phyloP scores from a whole-genome alignment of 768 basidiomycete genomes.

The Tricholomella constricta region DNA sequence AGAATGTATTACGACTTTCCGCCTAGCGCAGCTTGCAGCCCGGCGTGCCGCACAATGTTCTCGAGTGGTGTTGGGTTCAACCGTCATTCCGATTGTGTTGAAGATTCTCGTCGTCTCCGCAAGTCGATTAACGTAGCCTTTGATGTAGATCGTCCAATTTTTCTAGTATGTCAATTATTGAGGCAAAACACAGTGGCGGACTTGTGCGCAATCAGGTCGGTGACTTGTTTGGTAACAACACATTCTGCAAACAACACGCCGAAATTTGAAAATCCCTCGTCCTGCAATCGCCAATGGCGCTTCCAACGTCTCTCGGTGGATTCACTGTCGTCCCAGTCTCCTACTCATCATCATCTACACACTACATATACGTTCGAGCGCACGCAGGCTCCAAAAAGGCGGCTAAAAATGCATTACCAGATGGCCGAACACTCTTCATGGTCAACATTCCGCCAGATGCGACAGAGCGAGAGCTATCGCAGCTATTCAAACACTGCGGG shows the following conservation, averaged over 20 bases:
- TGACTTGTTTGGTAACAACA: background rate
- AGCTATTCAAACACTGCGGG: constrained; percentile 78
- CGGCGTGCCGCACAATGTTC: no score
- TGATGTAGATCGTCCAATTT: no score
- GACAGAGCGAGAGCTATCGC: constrained; percentile 74
- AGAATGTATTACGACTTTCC: no score
- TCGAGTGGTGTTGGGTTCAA: no score
- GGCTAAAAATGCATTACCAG: constrained; percentile 30
- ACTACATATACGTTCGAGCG: constrained; percentile 76
- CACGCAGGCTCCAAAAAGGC: constrained; percentile 56
- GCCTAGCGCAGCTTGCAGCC: no score
- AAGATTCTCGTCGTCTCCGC: no score
- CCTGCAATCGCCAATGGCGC: constrained; percentile 19
- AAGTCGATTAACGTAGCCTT: no score
- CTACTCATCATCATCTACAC: constrained; percentile 50
- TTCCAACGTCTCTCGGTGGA: constrained; percentile 39
- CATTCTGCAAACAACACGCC: background rate
- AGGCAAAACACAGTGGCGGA: no score
- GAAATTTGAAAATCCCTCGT: background rate
- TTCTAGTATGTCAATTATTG: no score
- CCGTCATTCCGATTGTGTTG: no score
- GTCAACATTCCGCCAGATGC: constrained; percentile 90
- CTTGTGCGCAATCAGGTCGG: no score
- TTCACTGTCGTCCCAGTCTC: constrained; percentile 50
- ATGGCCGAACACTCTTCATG: constrained; percentile 80